Percentiles rank a stretch among this genome's conserved stretches.
phyloP scores from a whole-genome alignment of 148 eudicot genomes.

The Camellia lanceoleosa region DNA sequence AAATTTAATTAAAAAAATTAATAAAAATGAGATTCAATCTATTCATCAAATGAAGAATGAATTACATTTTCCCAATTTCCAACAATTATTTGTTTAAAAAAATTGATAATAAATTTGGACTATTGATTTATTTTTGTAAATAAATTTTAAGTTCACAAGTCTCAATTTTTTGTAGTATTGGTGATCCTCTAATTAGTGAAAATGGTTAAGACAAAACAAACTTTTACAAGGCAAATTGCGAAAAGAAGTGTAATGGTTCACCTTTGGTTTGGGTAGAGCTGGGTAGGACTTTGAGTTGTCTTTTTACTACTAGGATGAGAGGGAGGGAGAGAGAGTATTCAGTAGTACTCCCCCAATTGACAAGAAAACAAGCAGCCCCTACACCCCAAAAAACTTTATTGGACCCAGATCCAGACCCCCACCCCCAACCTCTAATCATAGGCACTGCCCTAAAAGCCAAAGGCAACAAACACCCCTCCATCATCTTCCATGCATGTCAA shows the following conservation, averaged over 20 bases:
- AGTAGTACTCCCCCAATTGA: neutral
- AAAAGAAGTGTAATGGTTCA: neutral
- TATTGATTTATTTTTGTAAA: no score
- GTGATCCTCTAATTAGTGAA: neutral
- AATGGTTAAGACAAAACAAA: constrained; percentile 4
- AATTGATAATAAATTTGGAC: no score
- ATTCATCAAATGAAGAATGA: no score
- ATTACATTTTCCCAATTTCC: no score
- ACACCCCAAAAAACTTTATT: neutral
- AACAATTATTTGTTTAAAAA: no score
- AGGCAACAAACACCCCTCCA: neutral
- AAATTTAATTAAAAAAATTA: no score
- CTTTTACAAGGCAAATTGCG: neutral
- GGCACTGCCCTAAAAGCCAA: neutral
- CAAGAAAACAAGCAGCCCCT: neutral
- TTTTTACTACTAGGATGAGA: neutral
- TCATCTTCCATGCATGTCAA: neutral
- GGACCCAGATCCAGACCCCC: neutral
- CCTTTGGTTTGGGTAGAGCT: neutral
- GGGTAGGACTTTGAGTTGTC: neutral
- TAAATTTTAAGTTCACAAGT: no score
- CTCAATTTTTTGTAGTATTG: no score
- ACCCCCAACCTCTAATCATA: neutral
- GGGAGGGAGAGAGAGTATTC: no score
- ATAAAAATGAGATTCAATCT: no score